Percentiles rank a stretch among this genome's conserved stretches.
phyloP scores from a whole-genome alignment of 2,329 filamentous ascomycete genomes.

The Exophiala phaeomuriformis region DNA sequence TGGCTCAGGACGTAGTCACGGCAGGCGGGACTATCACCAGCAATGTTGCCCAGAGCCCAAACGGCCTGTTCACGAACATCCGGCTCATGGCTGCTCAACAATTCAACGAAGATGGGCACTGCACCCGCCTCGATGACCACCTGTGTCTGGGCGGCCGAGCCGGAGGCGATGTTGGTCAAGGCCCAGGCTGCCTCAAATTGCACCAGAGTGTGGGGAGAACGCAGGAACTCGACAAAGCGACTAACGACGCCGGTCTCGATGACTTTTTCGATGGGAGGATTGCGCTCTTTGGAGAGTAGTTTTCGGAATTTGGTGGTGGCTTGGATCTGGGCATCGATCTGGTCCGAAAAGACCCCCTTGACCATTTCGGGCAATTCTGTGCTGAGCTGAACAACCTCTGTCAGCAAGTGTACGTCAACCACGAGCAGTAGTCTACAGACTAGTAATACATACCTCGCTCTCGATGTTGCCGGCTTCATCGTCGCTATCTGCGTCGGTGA shows the following conservation, averaged over 20 bases:
- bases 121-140: conserved; percentile 97
- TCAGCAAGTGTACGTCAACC: too few species aligned
- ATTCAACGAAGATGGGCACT: conserved; percentile 96
- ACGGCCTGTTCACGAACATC: conserved; percentile 98
- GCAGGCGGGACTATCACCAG: conserved; percentile 94
- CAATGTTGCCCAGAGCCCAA: conserved; percentile 97
- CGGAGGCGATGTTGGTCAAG: conserved; percentile 97
- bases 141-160: conserved; percentile 93
- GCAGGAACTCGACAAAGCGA: conserved; percentile 96
- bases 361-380: conserved; percentile 99
- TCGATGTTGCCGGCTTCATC: conserved; percentile 97
- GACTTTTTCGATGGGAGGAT: conserved; percentile 97
- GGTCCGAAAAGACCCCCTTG: conserved; percentile 92
- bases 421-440: too few species aligned
- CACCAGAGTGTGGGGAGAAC: conserved; percentile 93
- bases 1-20: conserved; percentile 91
- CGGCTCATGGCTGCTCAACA: conserved; percentile 89
- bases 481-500: conserved; percentile 79
- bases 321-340: conserved; percentile 95
- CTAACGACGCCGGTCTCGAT: conserved; percentile 98
- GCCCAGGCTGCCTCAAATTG: conserved; percentile 99
- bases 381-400: conserved; percentile 59
- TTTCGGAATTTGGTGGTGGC: conserved; percentile 98
- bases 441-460: conserved; percentile 72
- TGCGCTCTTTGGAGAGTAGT: conserved; percentile 95